phyloP scores from a whole-genome alignment of 1,139 yeast species.

The Yamadazyma diospyri region DNA sequence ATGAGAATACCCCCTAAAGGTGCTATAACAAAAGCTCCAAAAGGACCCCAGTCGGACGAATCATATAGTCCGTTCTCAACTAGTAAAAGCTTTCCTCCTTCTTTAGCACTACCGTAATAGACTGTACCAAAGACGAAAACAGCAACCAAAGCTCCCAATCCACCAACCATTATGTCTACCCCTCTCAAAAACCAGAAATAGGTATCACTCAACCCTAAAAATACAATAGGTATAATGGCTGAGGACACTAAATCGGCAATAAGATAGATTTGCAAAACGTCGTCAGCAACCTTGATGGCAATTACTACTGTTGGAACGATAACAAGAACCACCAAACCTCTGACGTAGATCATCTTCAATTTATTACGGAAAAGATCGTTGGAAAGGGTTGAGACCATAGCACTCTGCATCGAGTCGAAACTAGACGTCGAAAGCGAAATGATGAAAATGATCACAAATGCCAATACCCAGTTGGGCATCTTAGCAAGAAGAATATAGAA shows the following conservation, averaged over 20 bases:
- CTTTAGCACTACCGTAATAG: conserved; percentile 65
- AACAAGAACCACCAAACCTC: conserved; percentile 68
- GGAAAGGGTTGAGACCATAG: conserved; percentile 83
- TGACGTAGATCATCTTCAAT: conserved; percentile 59
- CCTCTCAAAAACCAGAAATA: conserved; percentile 71
- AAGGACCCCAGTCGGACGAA: conserved; percentile 84
- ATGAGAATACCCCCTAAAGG: conserved; percentile 75
- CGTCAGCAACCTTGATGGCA: conserved; percentile 75
- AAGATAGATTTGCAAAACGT: conserved; percentile 79
- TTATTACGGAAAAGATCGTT: conserved; percentile 86
- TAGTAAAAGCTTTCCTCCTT: conserved; percentile 73
- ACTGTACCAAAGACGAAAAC: conserved; percentile 83
- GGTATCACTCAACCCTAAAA: conserved; percentile 68
- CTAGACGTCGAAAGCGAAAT: conserved; percentile 81
- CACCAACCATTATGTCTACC: conserved; percentile 78
- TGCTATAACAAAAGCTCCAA: conserved; percentile 91
- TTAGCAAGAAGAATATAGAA: conserved; percentile 66
- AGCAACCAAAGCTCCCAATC: conserved; percentile 74
- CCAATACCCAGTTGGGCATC: conserved; percentile 87
- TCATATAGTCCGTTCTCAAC: conserved; percentile 77
- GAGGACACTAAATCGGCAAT: conserved; percentile 89
- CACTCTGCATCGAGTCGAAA: conserved; percentile 85
- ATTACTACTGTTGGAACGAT: conserved; percentile 85
- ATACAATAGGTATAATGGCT: conserved; percentile 80
- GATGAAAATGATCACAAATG: conserved; percentile 73